Evolutionary conservation across 805 yeast genomes (phyloP), one percentile per base, ranked within the genome.

Genomic region (Zygotorulaspora chibaensis): DNA sequence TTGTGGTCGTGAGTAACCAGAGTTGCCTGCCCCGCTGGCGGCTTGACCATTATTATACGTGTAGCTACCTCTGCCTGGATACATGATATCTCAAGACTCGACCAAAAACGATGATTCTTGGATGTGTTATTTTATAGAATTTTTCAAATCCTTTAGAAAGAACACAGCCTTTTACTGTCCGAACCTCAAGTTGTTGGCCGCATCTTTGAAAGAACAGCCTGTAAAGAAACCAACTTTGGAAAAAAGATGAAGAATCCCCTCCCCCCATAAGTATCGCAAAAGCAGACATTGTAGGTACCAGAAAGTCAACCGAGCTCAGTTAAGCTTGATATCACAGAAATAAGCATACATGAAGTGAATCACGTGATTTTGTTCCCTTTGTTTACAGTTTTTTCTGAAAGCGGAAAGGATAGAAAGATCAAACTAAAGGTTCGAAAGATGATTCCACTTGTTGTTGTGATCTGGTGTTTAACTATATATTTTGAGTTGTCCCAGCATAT

Each of bases 51-150:
- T 57, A 38, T 54, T 52, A 47, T 68, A 68, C 12, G 65, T 48
- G 48, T 68, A 55, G 12, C 57, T 59, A 38, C 67, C 64, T 29
- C 53, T 60, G 20, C 71, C 72, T 9, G 72, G 72, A 51, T 57
- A 63, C 58, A 52, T 52, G 36, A 13, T 16, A 20, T 8, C 36
- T 13, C 15, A 12, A 29, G 4, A 29, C 25, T 29, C 9, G 15
- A 4, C n/a, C 33, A 5, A 29, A 29, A 12, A 13, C 8, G 4
- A 5, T 29, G 33, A 13, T 29, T 12, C 8, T 29, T 29, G n/a
- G 25, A 20, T 7, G 4, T 4, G 7, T 20, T 20, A 20, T 7
- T 20, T 20, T 4, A 20, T 29, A 29, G n/a, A 12, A 29, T 29
- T 29, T 13, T 29, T 13, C 8, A 4, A 29, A 13, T 4, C 9